These are phyloP conservation scores for Ceratocystis cubensis DNA, from an alignment of 2,329 filamentous ascomycete species.

Conservation along the genomic window DNA sequence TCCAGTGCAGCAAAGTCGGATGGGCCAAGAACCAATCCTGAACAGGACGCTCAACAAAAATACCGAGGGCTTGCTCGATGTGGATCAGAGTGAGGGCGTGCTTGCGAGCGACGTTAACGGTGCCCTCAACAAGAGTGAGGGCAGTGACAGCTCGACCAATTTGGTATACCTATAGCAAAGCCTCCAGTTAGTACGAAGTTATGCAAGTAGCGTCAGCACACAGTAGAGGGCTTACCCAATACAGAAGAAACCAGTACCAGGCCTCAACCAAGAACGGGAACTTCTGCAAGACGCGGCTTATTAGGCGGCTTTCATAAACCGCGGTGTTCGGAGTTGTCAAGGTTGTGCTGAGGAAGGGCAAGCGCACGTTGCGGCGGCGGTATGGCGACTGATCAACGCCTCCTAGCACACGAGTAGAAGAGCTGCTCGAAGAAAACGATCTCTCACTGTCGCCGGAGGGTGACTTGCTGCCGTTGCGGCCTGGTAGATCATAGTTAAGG, in stretches of 20 bases:
- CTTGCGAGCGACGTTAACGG: constrained; percentile 53
- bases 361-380: constrained; percentile 21
- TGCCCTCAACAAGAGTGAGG: constrained; percentile 53
- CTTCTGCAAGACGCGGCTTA: constrained; percentile 51
- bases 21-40: constrained; percentile 42
- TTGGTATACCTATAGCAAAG: constrained; percentile 50
- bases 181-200: constrained; percentile 12
- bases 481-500: constrained; percentile 18
- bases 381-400: constrained; percentile 22
- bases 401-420: constrained; percentile 19
- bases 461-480: constrained; percentile 17
- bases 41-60: constrained; percentile 53
- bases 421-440: constrained; percentile 21
- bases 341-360: constrained; percentile 27
- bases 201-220: not conserved
- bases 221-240: constrained; percentile 49
- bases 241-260: constrained; percentile 67
- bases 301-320: constrained; percentile 44
- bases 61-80: constrained; percentile 49
- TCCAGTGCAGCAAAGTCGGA: constrained; percentile 50
- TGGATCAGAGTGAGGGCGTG: constrained; percentile 57
- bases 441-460: constrained; percentile 20
- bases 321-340: constrained; percentile 50
- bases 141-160: constrained; percentile 60
- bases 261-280: constrained; percentile 62